phyloP scores from a whole-genome alignment of 2,329 filamentous ascomycete genomes.

The Phaeophleospora eucalypticola region DNA sequence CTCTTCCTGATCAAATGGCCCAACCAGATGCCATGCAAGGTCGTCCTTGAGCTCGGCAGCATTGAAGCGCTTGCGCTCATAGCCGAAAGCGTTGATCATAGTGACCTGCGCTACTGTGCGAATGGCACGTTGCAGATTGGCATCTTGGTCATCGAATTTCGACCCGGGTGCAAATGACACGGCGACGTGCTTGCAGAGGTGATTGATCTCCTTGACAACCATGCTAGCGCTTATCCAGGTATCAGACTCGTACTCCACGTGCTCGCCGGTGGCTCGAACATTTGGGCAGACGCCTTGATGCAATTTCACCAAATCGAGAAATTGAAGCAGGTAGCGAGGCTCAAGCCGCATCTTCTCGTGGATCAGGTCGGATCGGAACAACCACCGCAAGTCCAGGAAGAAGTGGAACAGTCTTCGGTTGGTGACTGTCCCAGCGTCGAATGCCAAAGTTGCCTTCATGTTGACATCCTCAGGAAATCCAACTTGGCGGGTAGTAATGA shows the following conservation, averaged over 20 bases:
- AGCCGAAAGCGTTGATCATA: conserved; percentile 83
- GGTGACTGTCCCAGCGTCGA: conserved; percentile 90
- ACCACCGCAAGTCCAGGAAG: conserved; percentile 88
- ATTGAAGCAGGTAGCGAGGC: conserved; percentile 84
- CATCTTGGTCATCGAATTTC: conserved; percentile 46
- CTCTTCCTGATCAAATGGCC: conserved; percentile 66
- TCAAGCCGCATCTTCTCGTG: conserved; percentile 79
- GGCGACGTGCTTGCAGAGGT: conserved; percentile 80
- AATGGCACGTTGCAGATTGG: conserved; percentile 66
- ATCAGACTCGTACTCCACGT: conserved; percentile 97
- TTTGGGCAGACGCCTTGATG: conserved; percentile 98
- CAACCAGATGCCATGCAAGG: conserved; percentile 73
- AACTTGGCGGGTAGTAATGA: conserved; percentile 91
- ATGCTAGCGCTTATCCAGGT: conserved; percentile 96
- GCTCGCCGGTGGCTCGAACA: conserved; percentile 82
- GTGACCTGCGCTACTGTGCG: conserved; percentile 73
- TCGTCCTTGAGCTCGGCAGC: conserved; percentile 85
- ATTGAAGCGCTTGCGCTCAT: conserved; percentile 80
- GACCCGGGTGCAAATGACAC: conserved; percentile 74
- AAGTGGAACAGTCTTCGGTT: conserved; percentile 97
- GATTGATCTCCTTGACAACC: conserved; percentile 91
- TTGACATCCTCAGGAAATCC: conserved; percentile 88
- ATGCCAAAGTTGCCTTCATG: conserved; percentile 79
- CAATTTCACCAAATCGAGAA: conserved; percentile 89
- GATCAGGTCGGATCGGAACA: conserved; percentile 83